A percentile compares a stretch with the other conserved stretches of the same genome.
These are phyloP conservation scores for Coemansia sp. DNA, from an alignment of 192 early-diverging fungal species.

Conservation along the genomic window DNA sequence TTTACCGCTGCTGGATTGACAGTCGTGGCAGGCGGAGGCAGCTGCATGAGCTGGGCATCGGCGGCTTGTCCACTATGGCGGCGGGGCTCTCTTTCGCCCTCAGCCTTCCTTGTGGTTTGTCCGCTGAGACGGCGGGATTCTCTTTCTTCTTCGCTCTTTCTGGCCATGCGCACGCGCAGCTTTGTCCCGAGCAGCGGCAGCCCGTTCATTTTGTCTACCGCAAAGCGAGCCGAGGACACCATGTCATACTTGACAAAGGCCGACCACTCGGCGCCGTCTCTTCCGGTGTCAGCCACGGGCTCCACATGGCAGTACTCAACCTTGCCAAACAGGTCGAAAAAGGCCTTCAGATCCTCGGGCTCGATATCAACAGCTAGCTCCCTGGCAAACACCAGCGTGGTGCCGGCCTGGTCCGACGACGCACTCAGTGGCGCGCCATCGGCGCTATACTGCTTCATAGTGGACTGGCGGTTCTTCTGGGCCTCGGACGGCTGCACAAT, in stretches of 20 bases:
- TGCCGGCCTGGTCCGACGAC: neutral
- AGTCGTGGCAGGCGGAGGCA: neutral
- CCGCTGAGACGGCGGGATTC: slow-evolving; percentile 18
- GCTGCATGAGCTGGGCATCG: neutral
- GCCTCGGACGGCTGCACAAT: slow-evolving; percentile 88
- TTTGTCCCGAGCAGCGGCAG: slow-evolving; percentile 68
- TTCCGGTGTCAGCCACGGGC: slow-evolving; percentile 67
- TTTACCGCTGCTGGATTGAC: slow-evolving; percentile 1
- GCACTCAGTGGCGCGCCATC: slow-evolving; percentile 21
- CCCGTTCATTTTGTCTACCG: slow-evolving; percentile 81
- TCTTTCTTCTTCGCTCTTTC: slow-evolving; percentile 26
- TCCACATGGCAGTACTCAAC: slow-evolving; percentile 83
- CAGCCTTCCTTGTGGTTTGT: slow-evolving; percentile 1
- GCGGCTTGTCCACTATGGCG: slow-evolving; percentile 1
- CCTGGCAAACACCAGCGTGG: slow-evolving; percentile 59
- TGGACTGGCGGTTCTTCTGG: slow-evolving; percentile 84
- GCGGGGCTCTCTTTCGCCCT: slow-evolving; percentile 26
- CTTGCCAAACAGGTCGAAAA: slow-evolving; percentile 83
- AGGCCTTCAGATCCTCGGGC: slow-evolving; percentile 69
- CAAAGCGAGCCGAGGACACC: slow-evolving; percentile 70
- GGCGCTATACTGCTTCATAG: slow-evolving; percentile 36
- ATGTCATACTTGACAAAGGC: slow-evolving; percentile 59
- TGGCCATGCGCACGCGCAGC: slow-evolving; percentile 37
- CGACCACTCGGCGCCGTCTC: slow-evolving; percentile 71
- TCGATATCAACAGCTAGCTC: slow-evolving; percentile 64